A percentile compares a stretch with the other conserved stretches of the same genome.
Evolutionary conservation across 352 stramenopile genomes (phyloP).

Genomic region (Globisporangium recalcitrans): DNA sequence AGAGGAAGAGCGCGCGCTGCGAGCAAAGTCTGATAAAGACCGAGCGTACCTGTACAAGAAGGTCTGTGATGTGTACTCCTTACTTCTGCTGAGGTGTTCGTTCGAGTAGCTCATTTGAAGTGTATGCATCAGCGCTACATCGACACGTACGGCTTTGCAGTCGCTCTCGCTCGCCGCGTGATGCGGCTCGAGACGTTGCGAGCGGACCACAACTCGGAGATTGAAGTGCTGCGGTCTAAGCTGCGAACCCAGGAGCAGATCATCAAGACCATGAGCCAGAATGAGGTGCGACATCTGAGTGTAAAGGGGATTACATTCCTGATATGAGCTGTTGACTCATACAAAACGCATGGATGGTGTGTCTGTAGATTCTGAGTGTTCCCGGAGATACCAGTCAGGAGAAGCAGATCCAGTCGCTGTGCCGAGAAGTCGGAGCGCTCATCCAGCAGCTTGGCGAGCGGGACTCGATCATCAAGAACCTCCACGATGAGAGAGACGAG

Average conservation of each 20-base stretch:
- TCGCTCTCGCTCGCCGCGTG: conserved; percentile 40
- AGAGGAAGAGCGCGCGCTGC: conserved; percentile 52
- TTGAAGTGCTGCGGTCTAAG: conserved; percentile 41
- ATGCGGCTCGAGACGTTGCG: conserved; percentile 37
- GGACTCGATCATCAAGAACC: conserved; percentile 49
- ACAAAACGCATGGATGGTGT: neutral
- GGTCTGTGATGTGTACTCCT: conserved; percentile 22
- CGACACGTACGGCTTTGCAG: conserved; percentile 60
- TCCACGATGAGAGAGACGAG: conserved; percentile 47
- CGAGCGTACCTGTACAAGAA: conserved; percentile 74
- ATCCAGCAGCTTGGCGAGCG: conserved; percentile 52
- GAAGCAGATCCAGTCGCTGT: conserved; percentile 50
- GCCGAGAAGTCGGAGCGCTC: conserved; percentile 46
- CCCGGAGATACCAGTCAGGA: conserved; percentile 35
- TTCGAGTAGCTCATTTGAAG: neutral
- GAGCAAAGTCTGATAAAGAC: conserved; percentile 54
- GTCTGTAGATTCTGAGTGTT: conserved; percentile 23
- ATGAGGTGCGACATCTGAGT: conserved; percentile 22
- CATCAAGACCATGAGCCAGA: conserved; percentile 44
- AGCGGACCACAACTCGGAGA: conserved; percentile 32
- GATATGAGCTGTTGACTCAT: neutral
- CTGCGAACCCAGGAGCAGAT: conserved; percentile 51
- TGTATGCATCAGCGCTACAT: conserved; percentile 50
- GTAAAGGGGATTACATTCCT: too few species aligned
- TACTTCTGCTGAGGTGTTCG: neutral